These are phyloP conservation scores for Fusarium vanettenii DNA, from an alignment of 2,329 filamentous ascomycete genomes.

Conservation along the genomic window DNA sequence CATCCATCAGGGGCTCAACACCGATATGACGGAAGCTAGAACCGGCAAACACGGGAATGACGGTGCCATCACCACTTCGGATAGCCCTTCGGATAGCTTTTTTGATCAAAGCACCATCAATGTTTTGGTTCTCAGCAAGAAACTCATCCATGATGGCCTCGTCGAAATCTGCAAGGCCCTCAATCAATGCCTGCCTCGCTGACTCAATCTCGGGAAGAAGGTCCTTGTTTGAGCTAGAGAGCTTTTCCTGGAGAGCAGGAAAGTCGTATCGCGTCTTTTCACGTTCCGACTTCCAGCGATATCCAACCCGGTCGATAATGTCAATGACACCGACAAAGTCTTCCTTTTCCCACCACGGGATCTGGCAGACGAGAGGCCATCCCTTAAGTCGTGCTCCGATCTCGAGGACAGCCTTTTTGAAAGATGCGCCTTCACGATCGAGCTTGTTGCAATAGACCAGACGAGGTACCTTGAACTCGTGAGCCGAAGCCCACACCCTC, in stretches of 20 bases:
- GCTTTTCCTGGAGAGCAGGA: conserved; percentile 52
- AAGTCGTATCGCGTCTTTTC: conserved; percentile 52
- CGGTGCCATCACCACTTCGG: conserved; percentile 72
- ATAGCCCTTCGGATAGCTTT: conserved; percentile 80
- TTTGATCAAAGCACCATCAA: conserved; percentile 75
- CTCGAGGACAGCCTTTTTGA: conserved; percentile 86
- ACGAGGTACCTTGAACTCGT: conserved; percentile 84
- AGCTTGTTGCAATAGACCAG: conserved; percentile 84
- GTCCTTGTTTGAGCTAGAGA: conserved; percentile 58
- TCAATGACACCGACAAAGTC: conserved; percentile 87
- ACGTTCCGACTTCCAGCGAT: conserved; percentile 72
- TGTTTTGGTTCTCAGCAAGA: conserved; percentile 80
- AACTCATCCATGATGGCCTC: conserved; percentile 88
- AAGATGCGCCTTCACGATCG: conserved; percentile 81
- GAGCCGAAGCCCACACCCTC: conserved; percentile 93
- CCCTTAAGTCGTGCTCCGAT: conserved; percentile 82
- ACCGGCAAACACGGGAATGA: conserved; percentile 90
- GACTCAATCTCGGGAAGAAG: conserved; percentile 76
- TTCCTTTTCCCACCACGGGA: conserved; percentile 92
- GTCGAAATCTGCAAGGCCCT: conserved; percentile 88
- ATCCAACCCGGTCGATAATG: conserved; percentile 78
- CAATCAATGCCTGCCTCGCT: conserved; percentile 82
- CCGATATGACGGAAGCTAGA: conserved; percentile 95
- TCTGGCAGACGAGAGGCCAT: conserved; percentile 92
- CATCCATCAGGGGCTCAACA: conserved; percentile 90